Conservation (phyloP, 1,284 basidiomycete genomes). For the Neolentinus lepideus region DNA sequence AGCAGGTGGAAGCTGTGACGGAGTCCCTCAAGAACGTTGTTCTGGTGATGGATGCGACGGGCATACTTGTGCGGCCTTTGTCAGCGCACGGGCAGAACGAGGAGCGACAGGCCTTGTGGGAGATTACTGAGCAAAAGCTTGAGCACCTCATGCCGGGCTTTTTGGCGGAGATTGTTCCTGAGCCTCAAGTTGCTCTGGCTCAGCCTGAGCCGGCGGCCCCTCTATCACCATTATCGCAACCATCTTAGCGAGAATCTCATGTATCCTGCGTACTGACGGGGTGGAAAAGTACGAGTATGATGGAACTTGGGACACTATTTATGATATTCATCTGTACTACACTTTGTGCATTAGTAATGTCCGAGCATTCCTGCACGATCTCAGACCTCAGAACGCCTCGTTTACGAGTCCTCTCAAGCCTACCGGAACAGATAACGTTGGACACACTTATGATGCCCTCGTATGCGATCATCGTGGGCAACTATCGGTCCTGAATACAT, state of each 20-base stretch:
- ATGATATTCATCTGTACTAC: no score
- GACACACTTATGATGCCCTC: neutral
- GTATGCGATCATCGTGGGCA: neutral
- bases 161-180: conserved; percentile 59
- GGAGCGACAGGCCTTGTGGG: conserved; percentile 76
- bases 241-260: no score
- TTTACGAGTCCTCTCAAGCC: no score
- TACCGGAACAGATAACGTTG: no score
- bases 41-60: conserved; percentile 90
- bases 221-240: neutral
- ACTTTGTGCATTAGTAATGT: no score
- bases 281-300: no score
- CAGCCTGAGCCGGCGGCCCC: conserved; percentile 25
- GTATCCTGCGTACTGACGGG: no score
- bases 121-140: conserved; percentile 75
- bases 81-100: conserved; percentile 47
- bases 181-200: no score
- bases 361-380: no score
- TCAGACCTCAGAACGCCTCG: no score
- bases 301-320: no score
- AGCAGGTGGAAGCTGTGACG: conserved; percentile 85
- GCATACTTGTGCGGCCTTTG: conserved; percentile 72
- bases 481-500: neutral
- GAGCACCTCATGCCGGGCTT: conserved; percentile 89
- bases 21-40: conserved; percentile 97